Base-by-base conservation (phyloP, 2,329 filamentous ascomycete genomes). In the Ascochyta viciae-villosae region DNA sequence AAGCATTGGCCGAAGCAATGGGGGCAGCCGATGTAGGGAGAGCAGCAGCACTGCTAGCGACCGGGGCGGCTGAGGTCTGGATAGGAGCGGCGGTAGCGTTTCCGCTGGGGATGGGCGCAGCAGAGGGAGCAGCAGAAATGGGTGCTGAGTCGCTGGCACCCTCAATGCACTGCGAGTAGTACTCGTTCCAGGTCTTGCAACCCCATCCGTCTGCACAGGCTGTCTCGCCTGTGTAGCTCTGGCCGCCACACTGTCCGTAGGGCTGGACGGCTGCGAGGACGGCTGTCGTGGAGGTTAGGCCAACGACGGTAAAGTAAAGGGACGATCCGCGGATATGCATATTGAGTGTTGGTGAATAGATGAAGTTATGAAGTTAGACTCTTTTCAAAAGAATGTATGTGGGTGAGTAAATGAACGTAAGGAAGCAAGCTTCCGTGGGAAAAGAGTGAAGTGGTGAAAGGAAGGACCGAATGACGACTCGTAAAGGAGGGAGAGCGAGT, bases 161-260 rank as follows among this genome's bases (percentile, higher is more conserved):
- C 24, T 58, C 44, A 16, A 70, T 39, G 59, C 80, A 82, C 71
- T 82, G 80, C 38, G 65, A 76, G 70, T 82, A 82, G 64, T 76
- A 82, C 3, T 73, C 67, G 68, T 81, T 82, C 38, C 53, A 62
- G n/a, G 68, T 64, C 38, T 70, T 70, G 68, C 80, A 82, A 6
- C 66, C 62, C 50, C 60, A 68, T 12, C 79, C 80, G n/a, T 67
- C 48, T 2, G 70, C 68, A 51, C 80, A 82, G 19, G 65, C 57
- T 1, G 72, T 77, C 4, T 77, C 61, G 34, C 79, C 80, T 4
- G 64, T 70, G 57, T 67, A 79, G 58, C 70, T 73, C 22, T 65
- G 64, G 23, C 80, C 80, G 56, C 80, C 80, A 62, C 80, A 82
- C 65, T 81, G 79, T 12, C 76, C 76, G 59, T 77, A 82, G 15